Conservation (phyloP, 1,139 yeast genomes). For the Candida glucosophila region DNA sequence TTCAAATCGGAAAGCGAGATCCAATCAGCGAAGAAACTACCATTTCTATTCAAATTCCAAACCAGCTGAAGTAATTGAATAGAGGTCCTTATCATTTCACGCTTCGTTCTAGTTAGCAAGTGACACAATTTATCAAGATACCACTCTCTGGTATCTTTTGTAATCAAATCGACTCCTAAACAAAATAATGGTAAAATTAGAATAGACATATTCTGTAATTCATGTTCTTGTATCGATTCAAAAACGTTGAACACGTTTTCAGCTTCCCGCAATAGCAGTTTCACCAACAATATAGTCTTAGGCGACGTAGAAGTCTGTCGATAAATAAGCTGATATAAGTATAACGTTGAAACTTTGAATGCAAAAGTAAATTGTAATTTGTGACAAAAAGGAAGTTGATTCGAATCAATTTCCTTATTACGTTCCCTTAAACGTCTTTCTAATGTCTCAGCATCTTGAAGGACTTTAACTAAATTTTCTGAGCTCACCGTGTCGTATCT, state of each 20-base stretch:
- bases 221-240: slow-evolving; percentile 2
- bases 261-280: slow-evolving; percentile 1
- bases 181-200: slow-evolving; percentile 6
- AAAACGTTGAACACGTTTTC: slow-evolving; percentile 1
- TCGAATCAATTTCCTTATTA: background rate
- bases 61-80: slow-evolving; percentile 5
- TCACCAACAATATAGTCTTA: slow-evolving; percentile 1
- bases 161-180: slow-evolving; percentile 6
- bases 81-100: slow-evolving; percentile 2
- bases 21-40: slow-evolving; percentile 6
- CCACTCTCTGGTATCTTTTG: slow-evolving; percentile 5
- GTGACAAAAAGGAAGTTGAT: background rate
- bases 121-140: slow-evolving; percentile 2
- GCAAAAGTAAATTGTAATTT: slow-evolving; percentile 2
- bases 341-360: slow-evolving; percentile 1
- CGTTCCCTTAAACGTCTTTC: slow-evolving; percentile 1
- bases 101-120: slow-evolving; percentile 1
- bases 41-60: slow-evolving; percentile 6
- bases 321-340: slow-evolving; percentile 1
- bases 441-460: slow-evolving; percentile 1
- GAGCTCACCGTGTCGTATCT: slow-evolving; percentile 1
- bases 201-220: slow-evolving; percentile 1
- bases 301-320: slow-evolving; percentile 2
- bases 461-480: slow-evolving; percentile 2
- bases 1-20: slow-evolving; percentile 1